Percentiles rank a stretch among this genome's conserved stretches.
Evolutionary conservation across 768 basidiomycete genomes (phyloP).

Genomic region (Auriscalpium microsporum): DNA sequence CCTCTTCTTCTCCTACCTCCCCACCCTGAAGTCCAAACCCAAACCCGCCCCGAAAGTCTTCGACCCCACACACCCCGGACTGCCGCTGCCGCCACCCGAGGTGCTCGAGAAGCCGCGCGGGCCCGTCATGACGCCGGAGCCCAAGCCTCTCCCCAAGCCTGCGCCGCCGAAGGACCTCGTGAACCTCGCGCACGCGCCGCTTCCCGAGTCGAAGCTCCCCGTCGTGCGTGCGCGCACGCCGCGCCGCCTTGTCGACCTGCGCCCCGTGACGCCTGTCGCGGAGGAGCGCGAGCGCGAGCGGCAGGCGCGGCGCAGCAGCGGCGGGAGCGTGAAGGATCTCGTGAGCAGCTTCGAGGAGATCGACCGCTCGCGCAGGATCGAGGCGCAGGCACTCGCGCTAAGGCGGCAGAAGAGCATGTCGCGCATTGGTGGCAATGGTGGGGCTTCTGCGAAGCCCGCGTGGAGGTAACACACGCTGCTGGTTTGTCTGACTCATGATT

Average conservation of each 20-base stretch:
- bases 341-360: constrained; percentile 52
- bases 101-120: constrained; percentile 40
- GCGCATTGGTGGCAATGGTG: constrained; percentile 16
- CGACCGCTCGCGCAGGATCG: constrained; percentile 25
- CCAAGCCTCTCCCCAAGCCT: constrained; percentile 36
- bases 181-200: constrained; percentile 46
- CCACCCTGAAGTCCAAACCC: constrained; percentile 34
- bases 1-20: constrained; percentile 54
- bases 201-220: constrained; percentile 35
- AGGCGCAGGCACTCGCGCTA: constrained; percentile 22
- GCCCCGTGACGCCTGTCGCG: constrained; percentile 36
- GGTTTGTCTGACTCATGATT: neutral
- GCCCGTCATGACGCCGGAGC: constrained; percentile 52
- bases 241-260: constrained; percentile 56
- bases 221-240: constrained; percentile 33
- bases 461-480: constrained; percentile 10
- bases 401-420: constrained; percentile 30
- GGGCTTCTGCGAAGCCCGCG: constrained; percentile 5
- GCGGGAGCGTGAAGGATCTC: constrained; percentile 65
- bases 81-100: constrained; percentile 50
- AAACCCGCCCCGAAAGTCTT: constrained; percentile 17
- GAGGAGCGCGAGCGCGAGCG: constrained; percentile 15
- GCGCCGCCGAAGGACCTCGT: constrained; percentile 60
- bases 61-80: constrained; percentile 27
- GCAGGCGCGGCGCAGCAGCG: constrained; percentile 50